These are phyloP conservation scores for Pichia occidentalis DNA, from an alignment of 805 yeast species.

Conservation along the genomic window DNA sequence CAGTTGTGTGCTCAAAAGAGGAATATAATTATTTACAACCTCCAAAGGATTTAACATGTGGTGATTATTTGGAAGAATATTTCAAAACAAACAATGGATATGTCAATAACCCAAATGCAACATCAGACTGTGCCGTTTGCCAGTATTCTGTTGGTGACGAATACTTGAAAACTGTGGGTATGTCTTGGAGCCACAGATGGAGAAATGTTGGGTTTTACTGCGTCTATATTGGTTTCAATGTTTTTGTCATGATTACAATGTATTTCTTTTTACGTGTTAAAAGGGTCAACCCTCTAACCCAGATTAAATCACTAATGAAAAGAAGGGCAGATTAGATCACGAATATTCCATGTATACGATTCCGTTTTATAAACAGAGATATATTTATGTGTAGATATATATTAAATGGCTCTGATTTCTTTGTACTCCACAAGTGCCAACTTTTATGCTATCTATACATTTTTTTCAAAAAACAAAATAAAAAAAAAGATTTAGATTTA, in stretches of 20 bases:
- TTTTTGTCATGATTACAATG: slow-evolving; percentile 32
- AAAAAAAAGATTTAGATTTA: too few species aligned
- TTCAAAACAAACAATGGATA: slow-evolving; percentile 48
- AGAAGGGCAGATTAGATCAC: too few species aligned
- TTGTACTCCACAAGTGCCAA: too few species aligned
- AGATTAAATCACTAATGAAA: too few species aligned
- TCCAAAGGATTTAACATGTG: slow-evolving; percentile 60
- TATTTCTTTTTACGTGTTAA: slow-evolving; percentile 31
- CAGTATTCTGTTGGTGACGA: slow-evolving; percentile 38
- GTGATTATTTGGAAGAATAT: slow-evolving; percentile 36
- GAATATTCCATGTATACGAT: too few species aligned
- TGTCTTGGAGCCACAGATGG: slow-evolving; percentile 47
- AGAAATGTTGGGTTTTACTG: slow-evolving; percentile 69
- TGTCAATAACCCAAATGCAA: slow-evolving; percentile 44
- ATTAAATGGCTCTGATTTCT: too few species aligned
- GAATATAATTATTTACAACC: slow-evolving; percentile 49
- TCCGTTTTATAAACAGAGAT: too few species aligned
- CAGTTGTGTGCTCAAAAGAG: slow-evolving; percentile 39
- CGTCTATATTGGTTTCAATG: slow-evolving; percentile 47
- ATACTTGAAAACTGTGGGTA: slow-evolving; percentile 37
- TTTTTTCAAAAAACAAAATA: too few species aligned
- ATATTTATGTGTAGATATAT: too few species aligned
- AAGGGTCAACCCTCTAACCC: slow-evolving; percentile 3
- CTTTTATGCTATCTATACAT: too few species aligned
- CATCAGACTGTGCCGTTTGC: slow-evolving; percentile 46